These are phyloP conservation scores for Eucalyptus sideroxylon DNA, from an alignment of 345 rosid species.

Conservation along the genomic window DNA sequence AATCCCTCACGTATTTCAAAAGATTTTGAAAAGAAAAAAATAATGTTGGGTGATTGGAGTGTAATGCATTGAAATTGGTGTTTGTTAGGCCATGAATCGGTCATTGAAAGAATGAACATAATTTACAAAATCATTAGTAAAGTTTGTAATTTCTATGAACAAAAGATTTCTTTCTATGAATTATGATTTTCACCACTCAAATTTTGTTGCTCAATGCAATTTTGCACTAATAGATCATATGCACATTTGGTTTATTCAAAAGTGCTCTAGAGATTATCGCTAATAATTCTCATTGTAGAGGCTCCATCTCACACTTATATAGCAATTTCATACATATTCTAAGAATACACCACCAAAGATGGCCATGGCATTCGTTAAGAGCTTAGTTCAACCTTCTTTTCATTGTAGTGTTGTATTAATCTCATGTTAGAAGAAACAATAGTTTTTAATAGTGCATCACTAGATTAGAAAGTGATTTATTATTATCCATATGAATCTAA, in stretches of 20 bases:
- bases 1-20: too few species aligned
- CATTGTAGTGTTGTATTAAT: neutral
- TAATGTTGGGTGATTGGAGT: too few species aligned
- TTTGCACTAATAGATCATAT: neutral
- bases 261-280: neutral
- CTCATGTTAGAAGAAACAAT: neutral
- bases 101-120: neutral
- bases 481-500: too few species aligned
- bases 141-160: neutral
- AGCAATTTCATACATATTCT: too few species aligned
- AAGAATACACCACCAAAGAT: neutral
- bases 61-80: too few species aligned
- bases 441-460: neutral
- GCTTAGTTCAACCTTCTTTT: neutral
- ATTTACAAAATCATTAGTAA: neutral
- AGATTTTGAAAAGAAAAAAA: too few species aligned
- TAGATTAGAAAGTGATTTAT: neutral
- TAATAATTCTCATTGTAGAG: neutral
- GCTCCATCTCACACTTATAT: neutral
- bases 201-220: neutral
- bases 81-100: fast-evolving
- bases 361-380: neutral
- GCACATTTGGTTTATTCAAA: fast-evolving
- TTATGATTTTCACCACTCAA: too few species aligned
- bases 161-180: fast-evolving